Conservation (phyloP, 2,329 filamentous ascomycete genomes). For the Fusarium vanettenii region DNA sequence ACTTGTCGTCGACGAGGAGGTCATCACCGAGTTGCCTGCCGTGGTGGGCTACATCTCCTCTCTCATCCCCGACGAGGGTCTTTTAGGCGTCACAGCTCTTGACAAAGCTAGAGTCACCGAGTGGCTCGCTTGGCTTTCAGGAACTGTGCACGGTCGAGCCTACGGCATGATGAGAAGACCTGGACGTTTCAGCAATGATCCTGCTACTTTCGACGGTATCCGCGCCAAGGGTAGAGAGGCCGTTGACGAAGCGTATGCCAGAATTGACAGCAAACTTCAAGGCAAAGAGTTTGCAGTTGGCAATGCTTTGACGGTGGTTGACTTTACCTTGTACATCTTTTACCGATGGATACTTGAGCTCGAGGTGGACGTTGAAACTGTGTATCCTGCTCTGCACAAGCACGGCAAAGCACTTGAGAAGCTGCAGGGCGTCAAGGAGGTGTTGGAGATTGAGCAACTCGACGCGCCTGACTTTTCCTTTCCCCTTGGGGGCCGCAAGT, state of each 20-base stretch:
- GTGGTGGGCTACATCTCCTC: constrained; percentile 48
- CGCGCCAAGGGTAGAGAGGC: neutral
- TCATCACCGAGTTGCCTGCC: constrained; percentile 50
- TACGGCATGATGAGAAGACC: constrained; percentile 44
- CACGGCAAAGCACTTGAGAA: constrained; percentile 6
- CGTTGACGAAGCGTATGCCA: neutral
- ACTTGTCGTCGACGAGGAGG: constrained; percentile 41
- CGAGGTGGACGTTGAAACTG: constrained; percentile 14
- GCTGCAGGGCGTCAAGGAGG: constrained; percentile 12
- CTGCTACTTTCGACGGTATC: neutral
- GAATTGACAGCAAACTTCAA: constrained; percentile 4
- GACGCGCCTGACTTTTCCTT: neutral
- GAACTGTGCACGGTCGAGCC: constrained; percentile 45
- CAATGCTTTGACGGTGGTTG: constrained; percentile 17
- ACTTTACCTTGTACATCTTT: constrained; percentile 38
- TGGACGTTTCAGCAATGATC: constrained; percentile 41
- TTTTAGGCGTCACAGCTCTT: constrained; percentile 37
- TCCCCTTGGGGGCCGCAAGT: neutral
- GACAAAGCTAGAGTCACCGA: constrained; percentile 43
- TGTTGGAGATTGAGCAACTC: constrained; percentile 10
- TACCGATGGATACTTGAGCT: constrained; percentile 26
- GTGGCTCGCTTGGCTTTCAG: constrained; percentile 50
- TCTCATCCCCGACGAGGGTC: constrained; percentile 22
- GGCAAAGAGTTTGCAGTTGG: constrained; percentile 10
- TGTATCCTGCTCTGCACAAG: constrained; percentile 1